phyloP scores from a whole-genome alignment of 1,284 basidiomycete species.

The Inonotus obliquus region DNA sequence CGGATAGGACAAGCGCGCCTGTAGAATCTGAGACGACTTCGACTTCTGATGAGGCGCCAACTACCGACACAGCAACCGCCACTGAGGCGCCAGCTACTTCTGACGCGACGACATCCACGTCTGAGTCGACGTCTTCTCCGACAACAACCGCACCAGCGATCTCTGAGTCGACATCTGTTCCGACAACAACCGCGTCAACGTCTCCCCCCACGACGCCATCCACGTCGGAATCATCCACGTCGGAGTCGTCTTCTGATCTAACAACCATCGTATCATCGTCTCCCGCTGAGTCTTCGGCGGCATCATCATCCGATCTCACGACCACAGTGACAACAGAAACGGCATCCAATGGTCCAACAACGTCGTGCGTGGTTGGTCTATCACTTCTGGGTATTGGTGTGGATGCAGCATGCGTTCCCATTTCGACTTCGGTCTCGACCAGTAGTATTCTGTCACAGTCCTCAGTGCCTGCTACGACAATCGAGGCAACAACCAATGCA shows the following conservation, averaged over 20 bases:
- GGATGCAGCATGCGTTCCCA: not conserved
- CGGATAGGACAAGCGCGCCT: not conserved
- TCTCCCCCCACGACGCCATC: not conserved
- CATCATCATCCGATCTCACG: not conserved
- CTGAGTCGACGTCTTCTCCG: not conserved
- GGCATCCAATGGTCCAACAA: not conserved
- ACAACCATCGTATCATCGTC: not conserved
- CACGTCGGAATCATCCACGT: not conserved
- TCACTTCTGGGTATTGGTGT: not conserved
- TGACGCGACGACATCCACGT: not conserved
- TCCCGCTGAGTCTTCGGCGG: not conserved
- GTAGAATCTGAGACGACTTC: not conserved
- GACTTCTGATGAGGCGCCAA: not conserved
- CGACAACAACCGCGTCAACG: not conserved
- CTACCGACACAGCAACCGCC: too few species aligned
- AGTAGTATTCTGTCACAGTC: not conserved
- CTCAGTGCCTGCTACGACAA: not conserved
- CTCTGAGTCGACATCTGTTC: not conserved
- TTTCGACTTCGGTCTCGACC: not conserved
- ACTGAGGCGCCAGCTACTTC: not conserved
- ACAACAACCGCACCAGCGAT: not conserved
- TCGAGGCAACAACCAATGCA: not conserved
- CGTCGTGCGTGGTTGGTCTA: conserved; percentile 3
- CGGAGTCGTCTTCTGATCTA: not conserved
- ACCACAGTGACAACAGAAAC: not conserved